Evolutionary conservation across 1,139 yeast genomes (phyloP).

Genomic region (Candida sanyaensis): DNA sequence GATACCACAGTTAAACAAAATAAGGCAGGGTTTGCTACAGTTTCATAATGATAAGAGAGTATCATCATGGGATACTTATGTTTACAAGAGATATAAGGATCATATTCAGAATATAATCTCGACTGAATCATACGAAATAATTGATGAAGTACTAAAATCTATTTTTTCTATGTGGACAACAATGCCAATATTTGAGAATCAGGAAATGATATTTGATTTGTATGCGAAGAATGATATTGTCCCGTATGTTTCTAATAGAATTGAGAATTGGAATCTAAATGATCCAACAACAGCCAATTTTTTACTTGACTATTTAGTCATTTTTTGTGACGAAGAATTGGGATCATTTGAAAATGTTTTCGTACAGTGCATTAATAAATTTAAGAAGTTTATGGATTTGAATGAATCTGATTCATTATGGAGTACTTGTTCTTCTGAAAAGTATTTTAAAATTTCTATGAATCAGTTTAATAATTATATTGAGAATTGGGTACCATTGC

Average conservation of each 20-base stretch:
- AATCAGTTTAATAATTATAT: slow-evolving; percentile 7
- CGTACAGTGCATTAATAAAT: slow-evolving; percentile 14
- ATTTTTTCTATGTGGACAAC: not conserved
- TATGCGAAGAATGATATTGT: slow-evolving; percentile 19
- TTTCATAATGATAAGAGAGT: not conserved
- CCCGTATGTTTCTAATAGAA: slow-evolving; percentile 14
- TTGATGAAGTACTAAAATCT: not conserved
- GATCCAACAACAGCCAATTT: slow-evolving; percentile 2
- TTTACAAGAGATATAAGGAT: not conserved
- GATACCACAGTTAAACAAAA: not conserved
- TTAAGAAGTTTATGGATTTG: slow-evolving; percentile 14
- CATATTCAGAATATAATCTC: not conserved
- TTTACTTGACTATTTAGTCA: slow-evolving; percentile 20
- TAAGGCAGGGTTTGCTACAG: not conserved
- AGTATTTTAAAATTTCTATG: not conserved
- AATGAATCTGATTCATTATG: slow-evolving; percentile 19
- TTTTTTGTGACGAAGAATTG: slow-evolving; percentile 17
- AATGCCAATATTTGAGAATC: slow-evolving; percentile 6
- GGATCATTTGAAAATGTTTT: slow-evolving; percentile 16
- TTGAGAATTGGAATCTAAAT: not conserved
- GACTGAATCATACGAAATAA: not conserved
- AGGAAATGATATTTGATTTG: slow-evolving; percentile 11
- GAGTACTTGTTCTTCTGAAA: slow-evolving; percentile 8
- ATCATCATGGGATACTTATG: not conserved
- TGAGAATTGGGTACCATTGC: slow-evolving; percentile 8